Evolutionary conservation across 1,139 yeast species (phyloP).

Genomic region (Saccharomyces hybrid): DNA sequence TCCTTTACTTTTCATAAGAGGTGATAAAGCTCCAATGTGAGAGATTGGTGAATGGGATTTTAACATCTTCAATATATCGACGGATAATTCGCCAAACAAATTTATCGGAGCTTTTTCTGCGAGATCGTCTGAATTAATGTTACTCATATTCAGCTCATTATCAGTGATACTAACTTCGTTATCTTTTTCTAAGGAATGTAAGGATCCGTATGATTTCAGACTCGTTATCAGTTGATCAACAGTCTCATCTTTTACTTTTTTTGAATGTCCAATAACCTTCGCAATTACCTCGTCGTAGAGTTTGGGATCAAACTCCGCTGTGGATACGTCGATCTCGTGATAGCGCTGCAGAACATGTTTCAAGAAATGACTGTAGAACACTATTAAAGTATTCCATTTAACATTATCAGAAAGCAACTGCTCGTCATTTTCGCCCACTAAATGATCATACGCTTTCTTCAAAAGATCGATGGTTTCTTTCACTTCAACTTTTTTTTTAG

Average conservation of each 20-base stretch:
- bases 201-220: conserved; percentile 1
- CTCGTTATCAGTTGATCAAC: conserved; percentile 9
- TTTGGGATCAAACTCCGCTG: conserved; percentile 1
- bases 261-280: conserved; percentile 10
- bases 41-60: conserved; percentile 3
- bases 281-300: conserved; percentile 11
- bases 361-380: conserved; percentile 17
- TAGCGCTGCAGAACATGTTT: conserved; percentile 12
- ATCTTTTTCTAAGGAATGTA: background rate
- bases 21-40: background rate
- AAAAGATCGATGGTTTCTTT: conserved; percentile 12
- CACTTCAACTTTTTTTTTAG: conserved; percentile 6
- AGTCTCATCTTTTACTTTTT: conserved; percentile 11
- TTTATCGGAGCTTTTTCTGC: background rate
- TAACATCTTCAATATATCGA: conserved; percentile 2
- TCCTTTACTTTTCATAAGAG: background rate
- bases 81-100: conserved; percentile 4
- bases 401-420: conserved; percentile 12
- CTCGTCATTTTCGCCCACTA: conserved; percentile 15
- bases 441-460: conserved; percentile 12
- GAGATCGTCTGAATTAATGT: background rate
- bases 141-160: background rate
- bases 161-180: background rate
- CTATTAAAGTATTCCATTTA: conserved; percentile 18
- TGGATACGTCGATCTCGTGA: conserved; percentile 1